phyloP scores from a whole-genome alignment of 2,329 filamentous ascomycete genomes.

The Xylaria polymorpha region DNA sequence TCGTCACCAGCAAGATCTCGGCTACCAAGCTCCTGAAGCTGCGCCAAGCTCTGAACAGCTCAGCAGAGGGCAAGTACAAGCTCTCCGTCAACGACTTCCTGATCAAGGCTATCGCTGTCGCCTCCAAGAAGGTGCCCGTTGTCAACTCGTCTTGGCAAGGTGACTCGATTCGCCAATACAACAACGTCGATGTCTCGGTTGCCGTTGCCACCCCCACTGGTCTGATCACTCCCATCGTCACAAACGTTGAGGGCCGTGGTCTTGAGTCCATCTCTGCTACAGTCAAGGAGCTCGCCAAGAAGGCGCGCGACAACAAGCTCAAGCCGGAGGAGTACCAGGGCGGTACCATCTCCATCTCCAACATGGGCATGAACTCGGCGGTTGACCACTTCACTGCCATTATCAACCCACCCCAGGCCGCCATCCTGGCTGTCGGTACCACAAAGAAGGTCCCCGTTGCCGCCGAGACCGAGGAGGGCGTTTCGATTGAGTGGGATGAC shows the following conservation, averaged over 20 bases:
- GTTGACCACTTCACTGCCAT: constrained; percentile 98
- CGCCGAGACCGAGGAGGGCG: constrained; percentile 84
- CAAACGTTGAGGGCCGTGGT: constrained; percentile 85
- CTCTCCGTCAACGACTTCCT: constrained; percentile 99
- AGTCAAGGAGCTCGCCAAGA: constrained; percentile 97
- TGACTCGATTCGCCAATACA: constrained; percentile 92
- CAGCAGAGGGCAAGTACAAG: constrained; percentile 94
- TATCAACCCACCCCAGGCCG: constrained; percentile 98
- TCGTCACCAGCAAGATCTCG: constrained; percentile 89
- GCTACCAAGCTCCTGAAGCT: constrained; percentile 97
- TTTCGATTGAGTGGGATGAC: constrained; percentile 89
- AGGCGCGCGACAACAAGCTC: constrained; percentile 95
- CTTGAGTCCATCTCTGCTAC: constrained; percentile 87
- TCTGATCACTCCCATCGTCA: constrained; percentile 97
- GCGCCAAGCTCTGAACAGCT: constrained; percentile 89
- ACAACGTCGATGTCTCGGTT: constrained; percentile 92
- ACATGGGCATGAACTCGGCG: constrained; percentile 99
- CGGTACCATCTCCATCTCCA: constrained; percentile 98
- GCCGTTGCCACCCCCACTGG: constrained; percentile 93
- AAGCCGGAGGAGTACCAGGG: constrained; percentile 99
- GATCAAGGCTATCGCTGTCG: constrained; percentile 92
- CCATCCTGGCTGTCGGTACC: constrained; percentile 93
- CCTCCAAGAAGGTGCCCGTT: constrained; percentile 91
- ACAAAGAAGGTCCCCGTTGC: constrained; percentile 95
- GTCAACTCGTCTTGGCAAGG: constrained; percentile 97